These are phyloP conservation scores for Saccharomyces uvarum DNA, from an alignment of 1,139 yeast genomes.

Conservation along the genomic window DNA sequence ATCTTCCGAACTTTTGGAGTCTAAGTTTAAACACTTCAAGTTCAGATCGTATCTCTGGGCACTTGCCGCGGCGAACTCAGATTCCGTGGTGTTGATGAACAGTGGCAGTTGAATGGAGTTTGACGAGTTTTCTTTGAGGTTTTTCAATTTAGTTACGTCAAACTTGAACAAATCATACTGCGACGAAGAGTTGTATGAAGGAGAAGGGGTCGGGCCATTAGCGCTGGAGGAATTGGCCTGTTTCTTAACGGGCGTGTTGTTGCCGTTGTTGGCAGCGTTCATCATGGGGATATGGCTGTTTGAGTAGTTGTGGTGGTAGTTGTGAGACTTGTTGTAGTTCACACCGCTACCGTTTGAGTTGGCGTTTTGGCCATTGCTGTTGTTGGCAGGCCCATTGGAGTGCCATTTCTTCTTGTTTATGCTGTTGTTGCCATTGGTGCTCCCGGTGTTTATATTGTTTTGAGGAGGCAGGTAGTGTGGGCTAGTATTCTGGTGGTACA, in stretches of 20 bases:
- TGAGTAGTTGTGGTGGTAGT: constrained; percentile 3
- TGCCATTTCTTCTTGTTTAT: constrained; percentile 15
- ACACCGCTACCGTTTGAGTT: not conserved
- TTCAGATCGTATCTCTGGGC: constrained; percentile 18
- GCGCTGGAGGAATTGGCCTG: constrained; percentile 2
- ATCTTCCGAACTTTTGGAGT: not conserved
- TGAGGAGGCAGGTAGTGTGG: constrained; percentile 13
- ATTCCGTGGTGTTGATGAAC: constrained; percentile 26
- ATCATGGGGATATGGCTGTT: constrained; percentile 2
- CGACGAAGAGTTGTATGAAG: not conserved
- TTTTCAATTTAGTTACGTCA: constrained; percentile 24
- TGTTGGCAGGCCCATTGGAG: constrained; percentile 5
- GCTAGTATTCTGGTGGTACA: constrained; percentile 18
- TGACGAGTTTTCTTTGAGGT: constrained; percentile 11
- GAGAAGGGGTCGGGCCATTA: not conserved
- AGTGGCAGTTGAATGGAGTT: constrained; percentile 22
- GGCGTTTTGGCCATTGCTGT: constrained; percentile 1
- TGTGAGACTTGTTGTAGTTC: constrained; percentile 2
- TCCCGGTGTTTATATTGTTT: constrained; percentile 1
- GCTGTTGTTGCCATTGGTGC: constrained; percentile 3
- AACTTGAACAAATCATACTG: constrained; percentile 24
- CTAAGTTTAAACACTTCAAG: constrained; percentile 9
- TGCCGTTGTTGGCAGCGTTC: constrained; percentile 5
- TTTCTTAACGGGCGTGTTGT: constrained; percentile 4
- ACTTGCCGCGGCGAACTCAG: constrained; percentile 24